Evolutionary conservation across 2,329 filamentous ascomycete species (phyloP).

Genomic region (Pochonia chlamydosporia): DNA sequence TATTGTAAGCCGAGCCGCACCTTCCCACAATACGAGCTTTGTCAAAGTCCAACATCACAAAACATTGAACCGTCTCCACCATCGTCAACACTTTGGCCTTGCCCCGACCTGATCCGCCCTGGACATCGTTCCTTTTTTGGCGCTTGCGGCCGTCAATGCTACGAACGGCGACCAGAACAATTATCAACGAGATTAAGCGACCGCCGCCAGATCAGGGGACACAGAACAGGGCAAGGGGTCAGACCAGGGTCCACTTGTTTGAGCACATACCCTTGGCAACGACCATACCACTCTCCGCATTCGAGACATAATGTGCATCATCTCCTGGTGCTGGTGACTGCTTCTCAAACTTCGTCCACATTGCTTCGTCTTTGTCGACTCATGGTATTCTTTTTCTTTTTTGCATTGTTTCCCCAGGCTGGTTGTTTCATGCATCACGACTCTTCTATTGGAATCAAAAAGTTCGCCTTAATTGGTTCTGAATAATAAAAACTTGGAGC

Average conservation of each 20-base stretch:
- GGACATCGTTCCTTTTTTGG: too few species aligned
- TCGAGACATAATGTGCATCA: conserved; percentile 28
- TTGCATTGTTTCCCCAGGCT: not conserved
- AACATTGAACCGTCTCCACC: too few species aligned
- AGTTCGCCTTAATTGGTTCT: not conserved
- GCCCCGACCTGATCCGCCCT: too few species aligned
- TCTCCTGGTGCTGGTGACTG: conserved; percentile 17
- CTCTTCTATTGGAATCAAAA: not conserved
- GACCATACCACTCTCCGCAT: conserved; percentile 19
- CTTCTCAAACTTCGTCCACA: conserved; percentile 15
- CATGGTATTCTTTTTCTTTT: not conserved
- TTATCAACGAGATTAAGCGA: not conserved
- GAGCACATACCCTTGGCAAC: conserved; percentile 13
- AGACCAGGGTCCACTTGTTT: too few species aligned
- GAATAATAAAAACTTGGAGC: not conserved
- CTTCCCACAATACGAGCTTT: not conserved
- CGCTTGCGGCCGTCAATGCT: too few species aligned
- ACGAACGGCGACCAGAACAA: too few species aligned
- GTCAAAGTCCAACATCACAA: not conserved
- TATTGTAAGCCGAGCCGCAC: not conserved
- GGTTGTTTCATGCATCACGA: not conserved
- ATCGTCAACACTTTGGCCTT: too few species aligned
- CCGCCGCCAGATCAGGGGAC: not conserved
- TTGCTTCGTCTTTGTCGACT: not conserved
- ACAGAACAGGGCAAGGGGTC: not conserved